Evolutionary conservation across 805 yeast species (phyloP).

Genomic region (Suhomyces tanzawaensis): DNA sequence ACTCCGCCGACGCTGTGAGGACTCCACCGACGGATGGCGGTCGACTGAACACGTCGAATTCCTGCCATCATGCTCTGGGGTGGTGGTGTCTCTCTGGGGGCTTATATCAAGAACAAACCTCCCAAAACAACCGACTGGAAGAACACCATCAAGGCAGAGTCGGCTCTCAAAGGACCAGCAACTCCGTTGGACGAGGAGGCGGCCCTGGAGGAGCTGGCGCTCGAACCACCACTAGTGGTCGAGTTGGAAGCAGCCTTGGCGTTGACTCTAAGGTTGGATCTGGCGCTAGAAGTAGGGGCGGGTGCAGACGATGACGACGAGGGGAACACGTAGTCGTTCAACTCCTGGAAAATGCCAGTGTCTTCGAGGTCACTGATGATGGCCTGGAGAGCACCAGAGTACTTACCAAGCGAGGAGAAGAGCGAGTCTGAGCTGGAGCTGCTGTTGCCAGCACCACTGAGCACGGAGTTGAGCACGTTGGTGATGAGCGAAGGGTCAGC

Average conservation of each 20-base stretch:
- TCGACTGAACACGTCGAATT: too few species aligned
- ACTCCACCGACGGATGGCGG: too few species aligned
- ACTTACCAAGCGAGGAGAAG: slow-evolving; percentile 18
- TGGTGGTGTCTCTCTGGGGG: too few species aligned
- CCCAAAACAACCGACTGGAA: slow-evolving; percentile 22
- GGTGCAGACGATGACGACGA: slow-evolving; percentile 12
- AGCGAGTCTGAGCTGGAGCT: slow-evolving; percentile 11
- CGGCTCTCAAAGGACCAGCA: background rate
- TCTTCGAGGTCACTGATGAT: slow-evolving; percentile 32
- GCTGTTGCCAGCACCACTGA: slow-evolving; percentile 22
- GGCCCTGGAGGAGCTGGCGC: slow-evolving; percentile 4
- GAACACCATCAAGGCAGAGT: slow-evolving; percentile 15
- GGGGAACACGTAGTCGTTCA: slow-evolving; percentile 35
- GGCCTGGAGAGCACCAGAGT: slow-evolving; percentile 28
- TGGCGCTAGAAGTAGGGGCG: slow-evolving; percentile 9
- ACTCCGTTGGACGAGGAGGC: slow-evolving; percentile 1
- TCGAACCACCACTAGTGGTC: slow-evolving; percentile 5
- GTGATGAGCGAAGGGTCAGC: slow-evolving; percentile 23
- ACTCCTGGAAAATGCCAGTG: slow-evolving; percentile 36
- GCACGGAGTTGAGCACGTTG: slow-evolving; percentile 19
- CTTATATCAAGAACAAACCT: slow-evolving; percentile 17
- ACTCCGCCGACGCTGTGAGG: too few species aligned
- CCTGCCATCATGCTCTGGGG: too few species aligned
- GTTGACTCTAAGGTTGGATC: slow-evolving; percentile 5
- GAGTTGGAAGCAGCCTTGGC: slow-evolving; percentile 4